Evolutionary conservation across 108 stramenopile species (phyloP), one percentile per base, ranked within the genome.

Genomic region (Craspedostauros australis): DNA sequence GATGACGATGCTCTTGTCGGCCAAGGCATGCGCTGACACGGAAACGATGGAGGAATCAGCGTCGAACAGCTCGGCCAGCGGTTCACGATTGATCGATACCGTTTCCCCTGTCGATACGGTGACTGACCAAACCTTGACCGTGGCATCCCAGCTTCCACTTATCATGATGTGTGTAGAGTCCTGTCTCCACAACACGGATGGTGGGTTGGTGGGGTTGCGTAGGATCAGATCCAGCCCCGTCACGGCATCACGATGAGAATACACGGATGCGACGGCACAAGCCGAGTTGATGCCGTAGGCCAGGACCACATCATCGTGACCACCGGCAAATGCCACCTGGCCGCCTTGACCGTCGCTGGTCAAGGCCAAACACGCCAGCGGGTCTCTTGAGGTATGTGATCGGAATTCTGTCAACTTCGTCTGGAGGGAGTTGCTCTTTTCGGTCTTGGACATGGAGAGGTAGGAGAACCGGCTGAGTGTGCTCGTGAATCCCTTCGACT

Each of bases 251-350:
- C 82, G 57, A 50, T 83, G 82, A 30, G 74, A 73, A 42, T 79
- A 83, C 16, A 83, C 72, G 0, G 82, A 79, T 30, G 82, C 82
- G n/a, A 83, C 72, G 4, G 76, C 82, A 55, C 77, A 78, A 5
- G 70, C 71, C 4, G 72, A 75, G 24, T 75, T 83, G 63, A 83
- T 72, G n/a, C 82, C 82, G 54, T 83, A 83, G 4, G 82, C 82
- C 20, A 83, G 36, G 0, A 83, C 74, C 14, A 83, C 82, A 41
- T 83, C 82, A 46, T 83, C 82, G 40, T 83, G 82, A 9, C 82
- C 82, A 38, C 82, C 82, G 14, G 77, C 82, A 65, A 83, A 83
- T 2, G 70, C 82, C 55, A 83, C 54, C 14, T 66, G 39, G 25
- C 77, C 82, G 16, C 76, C 74, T 49, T 70, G 42, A 9, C 72